phyloP scores from a whole-genome alignment of 495 filamentous ascomycete species.

The Mycothermus thermophilus region DNA sequence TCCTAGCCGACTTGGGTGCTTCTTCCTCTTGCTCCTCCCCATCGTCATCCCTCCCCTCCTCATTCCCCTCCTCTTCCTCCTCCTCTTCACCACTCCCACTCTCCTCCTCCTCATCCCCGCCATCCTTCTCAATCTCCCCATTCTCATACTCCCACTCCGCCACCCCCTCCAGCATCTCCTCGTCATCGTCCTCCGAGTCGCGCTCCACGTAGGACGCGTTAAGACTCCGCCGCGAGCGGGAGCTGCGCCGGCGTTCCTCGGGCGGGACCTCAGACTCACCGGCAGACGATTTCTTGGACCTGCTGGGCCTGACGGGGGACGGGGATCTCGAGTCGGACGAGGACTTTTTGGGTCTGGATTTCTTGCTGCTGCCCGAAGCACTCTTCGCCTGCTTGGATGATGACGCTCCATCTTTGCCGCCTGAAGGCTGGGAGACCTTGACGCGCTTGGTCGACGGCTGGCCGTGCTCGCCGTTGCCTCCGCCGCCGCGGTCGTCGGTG shows the following conservation, averaged over 20 bases:
- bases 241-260: constrained; percentile 38
- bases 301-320: constrained; percentile 6
- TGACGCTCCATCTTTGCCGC: no score
- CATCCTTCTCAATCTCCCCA: constrained; percentile 4
- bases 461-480: no score
- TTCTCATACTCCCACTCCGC: constrained; percentile 40
- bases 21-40: neutral
- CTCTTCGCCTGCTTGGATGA: no score
- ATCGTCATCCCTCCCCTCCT: constrained; percentile 10
- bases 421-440: constrained; percentile 23
- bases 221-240: constrained; percentile 22
- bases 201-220: constrained; percentile 36
- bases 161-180: constrained; percentile 44
- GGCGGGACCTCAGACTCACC: constrained; percentile 24
- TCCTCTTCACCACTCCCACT: constrained; percentile 16
- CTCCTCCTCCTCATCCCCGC: constrained; percentile 3
- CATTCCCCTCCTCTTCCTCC: constrained; percentile 11
- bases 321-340: constrained; percentile 3
- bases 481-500: constrained; percentile 25
- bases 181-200: constrained; percentile 39
- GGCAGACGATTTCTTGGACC: constrained; percentile 21
- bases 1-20: neutral
- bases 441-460: constrained; percentile 21
- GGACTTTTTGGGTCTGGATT: constrained; percentile 2
- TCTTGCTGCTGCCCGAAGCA: no score